Conservation (phyloP, 2,329 filamentous ascomycete genomes). For the Apiospora saccharicola region DNA sequence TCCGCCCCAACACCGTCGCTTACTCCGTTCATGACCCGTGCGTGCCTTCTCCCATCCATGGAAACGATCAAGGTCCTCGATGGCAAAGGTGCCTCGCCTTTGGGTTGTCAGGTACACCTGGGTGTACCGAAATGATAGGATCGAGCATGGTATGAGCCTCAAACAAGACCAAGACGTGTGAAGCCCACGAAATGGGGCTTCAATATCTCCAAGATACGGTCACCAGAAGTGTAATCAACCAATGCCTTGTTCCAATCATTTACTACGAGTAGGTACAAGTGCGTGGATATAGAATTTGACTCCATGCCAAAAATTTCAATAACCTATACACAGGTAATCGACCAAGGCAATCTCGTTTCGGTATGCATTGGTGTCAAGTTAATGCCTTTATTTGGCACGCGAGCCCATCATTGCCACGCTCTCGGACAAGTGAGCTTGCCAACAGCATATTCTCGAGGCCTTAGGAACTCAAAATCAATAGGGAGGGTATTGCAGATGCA, state of each 20-base stretch:
- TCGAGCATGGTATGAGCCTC: neutral
- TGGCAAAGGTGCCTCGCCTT: neutral
- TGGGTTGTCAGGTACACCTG: neutral
- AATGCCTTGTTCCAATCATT: neutral
- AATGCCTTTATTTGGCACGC: neutral
- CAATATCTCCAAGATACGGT: neutral
- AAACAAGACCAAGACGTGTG: neutral
- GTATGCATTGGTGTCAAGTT: neutral
- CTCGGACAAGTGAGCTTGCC: neutral
- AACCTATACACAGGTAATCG: neutral
- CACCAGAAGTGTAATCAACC: neutral
- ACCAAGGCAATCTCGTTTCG: neutral
- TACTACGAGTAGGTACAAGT: neutral
- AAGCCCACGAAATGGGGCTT: neutral
- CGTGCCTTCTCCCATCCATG: neutral
- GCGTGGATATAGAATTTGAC: too few species aligned
- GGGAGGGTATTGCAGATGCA: neutral
- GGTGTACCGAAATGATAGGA: neutral
- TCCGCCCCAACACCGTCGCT: constrained; percentile 4
- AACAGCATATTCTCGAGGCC: neutral
- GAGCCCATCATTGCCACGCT: neutral
- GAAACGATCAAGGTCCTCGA: neutral
- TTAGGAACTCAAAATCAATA: neutral
- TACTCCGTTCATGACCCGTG: neutral
- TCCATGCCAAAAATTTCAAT: neutral